A percentile compares a stretch with the other conserved stretches of the same genome.
Conservation (phyloP, 129 eudicot species). For the Pittosporum tobira region DNA sequence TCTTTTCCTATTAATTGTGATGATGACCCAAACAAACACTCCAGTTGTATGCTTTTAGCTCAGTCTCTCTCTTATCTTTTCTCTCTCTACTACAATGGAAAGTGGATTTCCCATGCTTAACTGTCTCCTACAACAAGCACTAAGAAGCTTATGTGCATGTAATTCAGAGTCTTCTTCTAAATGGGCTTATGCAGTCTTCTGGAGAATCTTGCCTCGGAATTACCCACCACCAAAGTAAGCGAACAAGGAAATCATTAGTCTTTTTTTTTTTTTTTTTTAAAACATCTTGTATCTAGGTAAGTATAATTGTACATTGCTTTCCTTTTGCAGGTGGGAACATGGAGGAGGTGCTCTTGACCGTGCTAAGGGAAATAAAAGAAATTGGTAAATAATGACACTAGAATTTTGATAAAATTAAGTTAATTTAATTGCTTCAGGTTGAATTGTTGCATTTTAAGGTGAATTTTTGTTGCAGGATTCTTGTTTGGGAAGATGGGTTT, state of each 20-base stretch:
- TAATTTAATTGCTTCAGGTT: not conserved
- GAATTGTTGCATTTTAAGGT: constrained; percentile 11
- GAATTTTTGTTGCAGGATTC: constrained; percentile 44
- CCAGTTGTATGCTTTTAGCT: constrained; percentile 18
- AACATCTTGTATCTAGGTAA: not conserved
- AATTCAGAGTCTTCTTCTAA: constrained; percentile 45
- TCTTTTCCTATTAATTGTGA: constrained; percentile 38
- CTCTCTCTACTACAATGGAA: constrained; percentile 48
- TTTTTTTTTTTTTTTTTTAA: not conserved
- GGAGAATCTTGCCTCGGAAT: constrained; percentile 74
- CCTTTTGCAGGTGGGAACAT: constrained; percentile 63
- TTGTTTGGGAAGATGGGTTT: constrained; percentile 90
- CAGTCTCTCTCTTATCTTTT: constrained; percentile 17
- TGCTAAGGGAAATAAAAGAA: constrained; percentile 66
- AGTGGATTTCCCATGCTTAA: constrained; percentile 70
- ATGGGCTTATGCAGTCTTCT: constrained; percentile 80
- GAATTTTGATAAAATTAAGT: not conserved
- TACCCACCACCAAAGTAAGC: constrained; percentile 87
- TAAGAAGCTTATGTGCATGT: constrained; percentile 55
- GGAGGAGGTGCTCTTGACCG: constrained; percentile 62
- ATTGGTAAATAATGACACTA: constrained; percentile 36
- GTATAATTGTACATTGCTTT: constrained; percentile 9
- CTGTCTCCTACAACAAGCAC: constrained; percentile 79
- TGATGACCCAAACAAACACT: constrained; percentile 23
- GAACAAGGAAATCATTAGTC: not conserved